Base-by-base conservation (phyloP, 768 basidiomycete species). In the Cystobasidium tubakii region DNA sequence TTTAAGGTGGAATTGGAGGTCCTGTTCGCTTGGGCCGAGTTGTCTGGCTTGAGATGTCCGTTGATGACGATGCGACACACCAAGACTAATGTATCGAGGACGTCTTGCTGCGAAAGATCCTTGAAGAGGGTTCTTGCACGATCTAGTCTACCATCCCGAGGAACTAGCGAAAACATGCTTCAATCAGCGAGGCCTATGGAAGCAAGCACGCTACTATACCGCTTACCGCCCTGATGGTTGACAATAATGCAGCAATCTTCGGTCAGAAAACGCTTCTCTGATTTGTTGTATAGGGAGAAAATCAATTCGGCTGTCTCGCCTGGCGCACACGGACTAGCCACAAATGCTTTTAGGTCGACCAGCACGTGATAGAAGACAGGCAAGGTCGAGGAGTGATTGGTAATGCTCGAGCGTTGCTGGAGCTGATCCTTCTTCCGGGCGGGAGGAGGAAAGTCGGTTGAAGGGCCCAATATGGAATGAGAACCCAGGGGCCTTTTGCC, bases 251-350 rank as follows among this genome's bases (percentile, higher is more conserved):
- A 93, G 77, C 89, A 95, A 13, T 98, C 95, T 81, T 98, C 95
- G 0, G 92, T 93, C 50, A 98, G 86, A 80, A 94, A 97, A 63
- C 90, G 88, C 15, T 78, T 77, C 64, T 89, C 90, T 64, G 86
- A 85, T 79, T 90, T 89, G 81, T 89, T 90, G 85, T 90, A 98
- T 7, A 98, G 84, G 13, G 92, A 93, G 83, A 98, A 96, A 79
- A 88, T 91, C 1, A 98, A 86, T 79, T 98, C 95, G 17, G 89
- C 91, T 0, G 90, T 90, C 82, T 98, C 95, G 12, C 92, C 93
- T 0, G 94, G 89, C 0, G 88, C 84, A 81, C 94, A 97, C 1
- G 89, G 89, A 6, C 89, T 89, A 19, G 92, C 95, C 36, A 94
- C 89, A 79, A 97, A 93, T 0, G 92, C 92, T 23, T 91, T 89